phyloP scores from a whole-genome alignment of 208 protist species.

The Zelonia costaricensis region DNA sequence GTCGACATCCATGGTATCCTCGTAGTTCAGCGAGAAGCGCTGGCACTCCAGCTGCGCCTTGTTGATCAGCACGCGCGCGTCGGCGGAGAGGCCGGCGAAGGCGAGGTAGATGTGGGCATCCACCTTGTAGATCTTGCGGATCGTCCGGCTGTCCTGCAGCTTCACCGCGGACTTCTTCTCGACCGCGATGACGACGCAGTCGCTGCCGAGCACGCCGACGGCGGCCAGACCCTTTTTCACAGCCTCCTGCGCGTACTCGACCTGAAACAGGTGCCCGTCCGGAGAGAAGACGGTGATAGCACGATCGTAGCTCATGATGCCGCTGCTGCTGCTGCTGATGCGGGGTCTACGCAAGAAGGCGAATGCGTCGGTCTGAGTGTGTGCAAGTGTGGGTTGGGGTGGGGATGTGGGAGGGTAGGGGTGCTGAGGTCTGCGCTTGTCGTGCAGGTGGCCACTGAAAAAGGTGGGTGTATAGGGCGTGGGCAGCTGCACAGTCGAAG shows the following conservation, averaged over 20 bases:
- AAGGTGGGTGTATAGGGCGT: too few species aligned
- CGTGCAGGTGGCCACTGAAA: too few species aligned
- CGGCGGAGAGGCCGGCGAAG: conserved; percentile 98
- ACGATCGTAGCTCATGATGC: conserved; percentile 97
- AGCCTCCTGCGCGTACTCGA: conserved; percentile 99
- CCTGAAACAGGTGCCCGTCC: conserved; percentile 99
- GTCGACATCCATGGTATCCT: conserved; percentile 97
- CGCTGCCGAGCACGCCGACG: conserved; percentile 87
- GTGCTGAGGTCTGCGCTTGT: not conserved
- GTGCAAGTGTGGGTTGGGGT: too few species aligned
- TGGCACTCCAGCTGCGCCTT: conserved; percentile 99
- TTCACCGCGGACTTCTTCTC: conserved; percentile 99
- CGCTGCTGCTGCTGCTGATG: too few species aligned
- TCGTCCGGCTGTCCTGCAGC: conserved; percentile 99
- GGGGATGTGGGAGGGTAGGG: not conserved
- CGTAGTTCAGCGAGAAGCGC: conserved; percentile 98
- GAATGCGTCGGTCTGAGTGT: not conserved
- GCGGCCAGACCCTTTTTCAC: conserved; percentile 97
- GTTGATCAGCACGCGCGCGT: conserved; percentile 99
- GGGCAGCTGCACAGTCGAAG: too few species aligned
- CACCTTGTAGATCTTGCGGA: conserved; percentile 98
- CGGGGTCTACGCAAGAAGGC: too few species aligned
- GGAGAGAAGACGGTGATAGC: conserved; percentile 99
- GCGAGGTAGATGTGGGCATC: conserved; percentile 98
- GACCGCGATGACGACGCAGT: conserved; percentile 97